These are phyloP conservation scores for Pseudogymnoascus verrucosus DNA, from an alignment of 2,329 filamentous ascomycete species.

Conservation along the genomic window DNA sequence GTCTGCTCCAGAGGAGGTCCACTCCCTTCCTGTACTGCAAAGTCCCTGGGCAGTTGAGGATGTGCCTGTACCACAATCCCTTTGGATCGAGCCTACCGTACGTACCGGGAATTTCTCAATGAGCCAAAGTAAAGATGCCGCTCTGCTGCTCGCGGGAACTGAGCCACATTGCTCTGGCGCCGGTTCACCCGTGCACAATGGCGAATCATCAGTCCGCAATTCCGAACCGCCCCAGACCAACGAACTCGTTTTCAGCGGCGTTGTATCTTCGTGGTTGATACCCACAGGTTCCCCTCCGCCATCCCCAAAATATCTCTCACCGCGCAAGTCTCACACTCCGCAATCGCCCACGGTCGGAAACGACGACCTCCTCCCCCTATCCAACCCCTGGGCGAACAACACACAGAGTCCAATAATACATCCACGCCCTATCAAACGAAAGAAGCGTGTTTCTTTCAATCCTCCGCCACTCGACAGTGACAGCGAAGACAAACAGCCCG, in stretches of 20 bases:
- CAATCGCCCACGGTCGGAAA: neutral
- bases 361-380: neutral
- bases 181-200: neutral
- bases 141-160: neutral
- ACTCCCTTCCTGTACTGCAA: constrained; percentile 16
- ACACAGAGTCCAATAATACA: neutral
- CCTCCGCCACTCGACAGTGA: constrained; percentile 6
- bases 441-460: constrained; percentile 26
- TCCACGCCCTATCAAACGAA: constrained; percentile 11
- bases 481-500: neutral
- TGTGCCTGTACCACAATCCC: neutral
- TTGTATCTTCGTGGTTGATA: neutral
- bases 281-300: neutral
- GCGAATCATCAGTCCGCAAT: neutral
- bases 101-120: neutral
- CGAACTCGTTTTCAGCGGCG: neutral
- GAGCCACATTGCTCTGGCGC: neutral
- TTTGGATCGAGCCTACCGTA: neutral
- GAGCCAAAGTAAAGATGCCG: neutral
- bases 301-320: neutral
- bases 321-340: neutral
- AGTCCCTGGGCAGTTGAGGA: constrained; percentile 24
- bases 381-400: neutral
- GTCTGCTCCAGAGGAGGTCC: neutral
- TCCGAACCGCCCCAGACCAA: neutral